Evolutionary conservation across 495 filamentous ascomycete genomes (phyloP), one percentile per base, ranked within the genome.

Genomic region (Penicillium argentinense): DNA sequence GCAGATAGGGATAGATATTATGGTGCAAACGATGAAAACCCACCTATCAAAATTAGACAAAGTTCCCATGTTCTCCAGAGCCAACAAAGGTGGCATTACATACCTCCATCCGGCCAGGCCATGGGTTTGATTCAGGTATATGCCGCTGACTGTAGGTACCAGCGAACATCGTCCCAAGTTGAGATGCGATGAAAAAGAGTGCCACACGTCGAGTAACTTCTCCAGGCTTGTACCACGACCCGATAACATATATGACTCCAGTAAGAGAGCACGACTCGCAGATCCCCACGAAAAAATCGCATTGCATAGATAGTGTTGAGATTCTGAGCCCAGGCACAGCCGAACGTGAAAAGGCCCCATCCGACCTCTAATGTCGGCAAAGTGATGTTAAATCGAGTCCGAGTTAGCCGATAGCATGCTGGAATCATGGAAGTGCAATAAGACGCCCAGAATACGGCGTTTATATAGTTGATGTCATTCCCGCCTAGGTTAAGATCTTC

Each of bases 361-460:
- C 45, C 45, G 0, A 51, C 26, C 25, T 53, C 57, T 9, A 56
- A 22, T 2, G 45, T 44, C 17, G 57, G 57, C 1, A 36, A 30
- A n/a, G 42, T 38, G 14, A 59, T 54, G 39, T 59, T 59, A 28
- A 54, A 47, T 12, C 29, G 51, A 4, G 38, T 47, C 7, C 51
- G 37, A n/a, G 51, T 59, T 9, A 59, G 18, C 18, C 37, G 39
- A 36, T 59, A 59, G 33, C 55, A 54, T 12, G 55, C 51, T 12
- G 51, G 55, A 23, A 59, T 54, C 51, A 58, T 58, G 2, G 55
- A 51, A 7, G 41, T 48, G 40, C 58, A 66, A 51, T 68, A 68
- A 3, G 63, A 56, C 14, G 56, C 60, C 65, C 60, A 66, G 46
- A 66, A 68, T n/a, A 57, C 57, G 7, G 61, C 57, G 2, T 56